phyloP scores from a whole-genome alignment of 1,284 basidiomycete genomes.

The Golubevia pallescens region DNA sequence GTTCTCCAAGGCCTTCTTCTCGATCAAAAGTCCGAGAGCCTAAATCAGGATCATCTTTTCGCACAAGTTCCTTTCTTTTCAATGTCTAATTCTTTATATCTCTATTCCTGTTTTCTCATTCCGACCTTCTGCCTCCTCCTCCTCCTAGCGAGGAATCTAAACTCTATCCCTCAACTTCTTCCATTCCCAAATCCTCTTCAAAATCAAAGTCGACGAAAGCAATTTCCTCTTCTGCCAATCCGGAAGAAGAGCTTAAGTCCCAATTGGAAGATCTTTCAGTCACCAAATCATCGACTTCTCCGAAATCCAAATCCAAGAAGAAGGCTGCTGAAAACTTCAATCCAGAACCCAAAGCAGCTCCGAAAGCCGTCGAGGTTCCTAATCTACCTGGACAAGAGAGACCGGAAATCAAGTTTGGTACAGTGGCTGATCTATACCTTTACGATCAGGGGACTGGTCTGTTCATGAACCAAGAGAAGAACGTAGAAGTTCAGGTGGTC shows the following conservation, averaged over 20 bases:
- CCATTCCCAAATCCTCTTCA: not conserved
- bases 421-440: slow-evolving; percentile 69
- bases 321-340: slow-evolving; percentile 6
- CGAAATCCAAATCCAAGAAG: slow-evolving; percentile 5
- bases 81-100: not conserved
- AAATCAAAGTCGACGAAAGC: too few relatives aligned
- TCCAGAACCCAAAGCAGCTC: not conserved
- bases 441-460: slow-evolving; percentile 76
- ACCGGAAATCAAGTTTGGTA: not conserved
- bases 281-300: too few relatives aligned
- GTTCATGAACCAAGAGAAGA: slow-evolving; percentile 77
- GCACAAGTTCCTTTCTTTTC: too few relatives aligned
- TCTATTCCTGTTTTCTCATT: not conserved
- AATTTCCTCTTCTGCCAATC: too few relatives aligned
- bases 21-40: too few relatives aligned
- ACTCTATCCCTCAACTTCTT: too few relatives aligned
- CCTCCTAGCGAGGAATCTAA: too few relatives aligned
- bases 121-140: too few relatives aligned
- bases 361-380: slow-evolving; percentile 1
- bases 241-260: not conserved
- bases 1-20: too few relatives aligned
- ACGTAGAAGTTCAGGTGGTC: slow-evolving; percentile 74
- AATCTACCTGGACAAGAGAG: not conserved
- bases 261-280: not conserved
- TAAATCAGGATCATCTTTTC: too few relatives aligned